These are phyloP conservation scores for Vinca minor DNA, from an alignment of 257 asterid genomes.

Conservation along the genomic window DNA sequence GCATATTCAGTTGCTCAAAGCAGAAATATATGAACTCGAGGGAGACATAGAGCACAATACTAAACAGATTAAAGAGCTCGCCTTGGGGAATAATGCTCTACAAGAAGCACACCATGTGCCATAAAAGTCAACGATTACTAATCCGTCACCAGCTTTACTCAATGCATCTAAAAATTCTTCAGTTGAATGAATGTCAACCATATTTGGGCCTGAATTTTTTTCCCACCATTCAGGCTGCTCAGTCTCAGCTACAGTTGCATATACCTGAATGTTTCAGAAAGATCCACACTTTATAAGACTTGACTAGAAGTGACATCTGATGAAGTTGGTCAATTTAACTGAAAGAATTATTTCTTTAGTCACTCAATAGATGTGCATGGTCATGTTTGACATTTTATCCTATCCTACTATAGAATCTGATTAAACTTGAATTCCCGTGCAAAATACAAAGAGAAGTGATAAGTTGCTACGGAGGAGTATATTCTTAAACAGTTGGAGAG, in stretches of 20 bases:
- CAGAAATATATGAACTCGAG: not conserved
- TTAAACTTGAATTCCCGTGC: too few relatives aligned
- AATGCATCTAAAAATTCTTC: slow-evolving; percentile 34
- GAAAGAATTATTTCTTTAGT: not conserved
- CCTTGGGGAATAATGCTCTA: slow-evolving; percentile 46
- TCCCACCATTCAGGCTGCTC: slow-evolving; percentile 50
- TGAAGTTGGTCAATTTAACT: not conserved
- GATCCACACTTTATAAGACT: not conserved
- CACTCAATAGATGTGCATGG: not conserved
- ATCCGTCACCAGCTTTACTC: slow-evolving; percentile 36
- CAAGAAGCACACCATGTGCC: slow-evolving; percentile 57
- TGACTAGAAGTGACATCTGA: not conserved
- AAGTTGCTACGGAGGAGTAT: too few relatives aligned
- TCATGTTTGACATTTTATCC: not conserved
- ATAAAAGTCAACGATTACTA: slow-evolving; percentile 39
- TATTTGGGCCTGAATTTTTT: slow-evolving; percentile 33
- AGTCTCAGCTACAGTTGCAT: slow-evolving; percentile 30
- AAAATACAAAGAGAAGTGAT: not conserved
- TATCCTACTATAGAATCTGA: not conserved
- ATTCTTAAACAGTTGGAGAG: too few relatives aligned
- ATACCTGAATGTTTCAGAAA: slow-evolving; percentile 20
- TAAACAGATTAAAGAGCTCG: slow-evolving; percentile 9
- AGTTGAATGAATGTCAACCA: slow-evolving; percentile 39
- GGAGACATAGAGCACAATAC: not conserved
- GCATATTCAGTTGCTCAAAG: not conserved